Base-by-base conservation (phyloP, 1,139 yeast genomes). In the Zygosaccharomyces pseudobailii region DNA sequence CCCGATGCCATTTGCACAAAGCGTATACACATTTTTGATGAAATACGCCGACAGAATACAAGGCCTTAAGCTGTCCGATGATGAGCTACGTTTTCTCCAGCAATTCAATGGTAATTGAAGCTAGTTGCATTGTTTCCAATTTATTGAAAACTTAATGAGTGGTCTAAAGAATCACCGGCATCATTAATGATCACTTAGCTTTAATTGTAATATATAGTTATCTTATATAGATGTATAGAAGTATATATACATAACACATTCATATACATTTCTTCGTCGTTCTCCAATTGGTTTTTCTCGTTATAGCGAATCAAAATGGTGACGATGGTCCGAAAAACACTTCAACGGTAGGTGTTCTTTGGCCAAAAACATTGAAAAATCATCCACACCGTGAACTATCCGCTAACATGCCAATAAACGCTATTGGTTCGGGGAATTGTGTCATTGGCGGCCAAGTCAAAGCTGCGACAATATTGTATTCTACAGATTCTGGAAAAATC, bases 391-490 rank as follows among this genome's bases (percentile, higher is more conserved):
- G 17, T 13, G 17, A 24, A 24, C 9, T 6, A 24, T 24, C 27
- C 9, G 6, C 27, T 24, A n/a, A 13, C 19, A 80, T 80, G 84
- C 75, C 84, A 7, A 45, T 51, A 23, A 71, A 75, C 54, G 90
- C 92, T 3, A 70, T 87, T 36, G 70, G 87, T 0, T 87, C 95
- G 1, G 66, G 71, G 10, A 71, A 73, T n/a, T 94, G 85, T 6
- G 77, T 86, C 27, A 52, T 85, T 8, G 75, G 73, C 37, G 79
- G 73, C 33, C 53, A 63, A 42, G 59, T 83, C 2, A 64, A 60
- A 2, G 79, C 87, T 0, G 95, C 94, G 27, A 85, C 95, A 4
- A 69, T 87, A 25, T 72, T 84, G 35, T 86, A 74, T 63, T 80
- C 87, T 2, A 55, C 71, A 1, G 76, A 72, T 31, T 71, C 87